phyloP scores from a whole-genome alignment of 2,329 filamentous ascomycete species.

The Ceratocystis smalleyi region DNA sequence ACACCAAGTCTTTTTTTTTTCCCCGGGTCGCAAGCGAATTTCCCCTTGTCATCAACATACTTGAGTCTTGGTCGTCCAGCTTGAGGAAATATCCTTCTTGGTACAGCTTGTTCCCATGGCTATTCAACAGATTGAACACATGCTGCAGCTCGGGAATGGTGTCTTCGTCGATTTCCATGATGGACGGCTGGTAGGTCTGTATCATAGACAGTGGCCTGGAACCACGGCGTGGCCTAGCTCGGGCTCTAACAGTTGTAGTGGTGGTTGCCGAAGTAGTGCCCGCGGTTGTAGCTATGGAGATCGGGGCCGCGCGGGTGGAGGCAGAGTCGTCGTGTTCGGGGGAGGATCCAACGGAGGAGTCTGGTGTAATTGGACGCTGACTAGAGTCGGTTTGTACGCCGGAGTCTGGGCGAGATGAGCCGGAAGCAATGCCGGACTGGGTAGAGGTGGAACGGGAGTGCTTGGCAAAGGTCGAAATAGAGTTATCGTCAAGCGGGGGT shows the following conservation, averaged over 20 bases:
- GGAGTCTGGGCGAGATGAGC: constrained; percentile 1
- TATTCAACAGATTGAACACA: constrained; percentile 87
- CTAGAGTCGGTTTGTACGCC: constrained; percentile 4
- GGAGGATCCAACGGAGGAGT: constrained; percentile 1
- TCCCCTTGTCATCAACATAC: constrained; percentile 37
- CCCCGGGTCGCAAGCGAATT: too few relatives aligned
- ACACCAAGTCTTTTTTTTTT: too few relatives aligned
- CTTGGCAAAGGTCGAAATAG: constrained; percentile 19
- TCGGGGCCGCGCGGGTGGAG: constrained; percentile 21
- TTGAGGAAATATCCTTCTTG: constrained; percentile 97
- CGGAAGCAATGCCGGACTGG: constrained; percentile 1
- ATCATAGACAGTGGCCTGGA: constrained; percentile 74
- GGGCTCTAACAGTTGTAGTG: constrained; percentile 19
- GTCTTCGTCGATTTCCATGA: constrained; percentile 73
- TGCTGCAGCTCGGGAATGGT: constrained; percentile 86
- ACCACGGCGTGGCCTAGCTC: constrained; percentile 31
- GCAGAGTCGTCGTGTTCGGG: constrained; percentile 7
- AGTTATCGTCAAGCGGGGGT: constrained; percentile 25
- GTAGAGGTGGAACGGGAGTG: constrained; percentile 9
- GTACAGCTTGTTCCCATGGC: constrained; percentile 89
- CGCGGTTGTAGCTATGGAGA: constrained; percentile 21
- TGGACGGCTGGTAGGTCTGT: constrained; percentile 66
- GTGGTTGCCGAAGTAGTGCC: constrained; percentile 2
- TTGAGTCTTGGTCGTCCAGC: constrained; percentile 80
- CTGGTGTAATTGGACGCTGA: constrained; percentile 13